These are phyloP conservation scores for Sherardia arvensis DNA, from an alignment of 257 asterid species.

Conservation along the genomic window DNA sequence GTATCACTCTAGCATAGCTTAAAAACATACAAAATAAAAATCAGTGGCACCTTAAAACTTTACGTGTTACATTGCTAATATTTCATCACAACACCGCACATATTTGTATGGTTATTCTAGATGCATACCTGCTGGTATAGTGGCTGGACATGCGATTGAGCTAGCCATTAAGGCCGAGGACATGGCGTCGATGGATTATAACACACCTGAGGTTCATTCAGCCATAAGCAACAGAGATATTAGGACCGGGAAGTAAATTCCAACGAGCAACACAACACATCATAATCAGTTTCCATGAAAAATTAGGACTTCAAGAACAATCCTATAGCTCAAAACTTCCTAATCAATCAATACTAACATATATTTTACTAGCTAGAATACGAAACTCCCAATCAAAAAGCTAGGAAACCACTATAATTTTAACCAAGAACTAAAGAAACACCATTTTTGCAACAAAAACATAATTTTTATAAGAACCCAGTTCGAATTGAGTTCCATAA, in stretches of 20 bases:
- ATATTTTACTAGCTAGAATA: background rate
- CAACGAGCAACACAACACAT: background rate
- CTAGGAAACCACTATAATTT: background rate
- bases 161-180: slow-evolving; percentile 22
- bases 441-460: background rate
- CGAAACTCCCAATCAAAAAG: background rate
- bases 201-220: slow-evolving; percentile 12
- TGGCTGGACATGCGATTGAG: slow-evolving; percentile 22
- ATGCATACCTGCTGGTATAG: slow-evolving; percentile 27
- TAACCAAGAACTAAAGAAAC: background rate
- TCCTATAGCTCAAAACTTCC: background rate
- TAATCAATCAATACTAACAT: background rate
- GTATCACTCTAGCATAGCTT: background rate
- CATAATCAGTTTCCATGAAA: background rate
- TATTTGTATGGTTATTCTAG: background rate
- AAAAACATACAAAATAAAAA: background rate
- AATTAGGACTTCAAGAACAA: background rate
- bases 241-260: background rate
- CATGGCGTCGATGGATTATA: slow-evolving; percentile 16
- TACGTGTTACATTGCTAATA: background rate
- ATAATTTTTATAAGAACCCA: too few species aligned
- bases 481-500: background rate
- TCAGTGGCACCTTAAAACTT: background rate
- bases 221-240: background rate
- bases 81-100: background rate